Evolutionary conservation across 257 asterid species (phyloP), one percentile per base, ranked within the genome.

Genomic region (Solanum sejunctum): DNA sequence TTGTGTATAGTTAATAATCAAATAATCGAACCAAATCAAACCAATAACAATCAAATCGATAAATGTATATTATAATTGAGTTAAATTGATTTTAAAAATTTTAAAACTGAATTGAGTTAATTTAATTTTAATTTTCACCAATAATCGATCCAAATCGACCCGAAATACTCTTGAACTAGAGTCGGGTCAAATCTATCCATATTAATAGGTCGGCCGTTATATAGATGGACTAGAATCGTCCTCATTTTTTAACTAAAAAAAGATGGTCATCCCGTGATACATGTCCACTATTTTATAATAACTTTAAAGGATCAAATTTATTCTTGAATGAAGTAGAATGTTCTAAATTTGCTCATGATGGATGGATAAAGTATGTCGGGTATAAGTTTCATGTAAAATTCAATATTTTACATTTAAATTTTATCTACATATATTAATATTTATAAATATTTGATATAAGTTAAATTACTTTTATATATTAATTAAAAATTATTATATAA

Each of bases 391-490:
- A 9, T 20, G 11, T 4, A 2, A 2, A 60, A 60, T 10, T n/a
- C 0, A n/a, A 0, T 10, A 60, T 4, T 0, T 60, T 60, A n/a
- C n/a, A 5, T 1, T 60, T 6, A n/a, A n/a, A 60, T 60, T 10
- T 0, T 60, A 60, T n/a, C 8, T 58, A 58, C 20, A 0, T 58
- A 58, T 57, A 57, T 2, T 56, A 20, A 57, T 57, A 57, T 57
- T 18, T 57, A 3, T 58, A 58, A 20, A 58, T 58, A 58, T n/a
- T 58, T n/a, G 12, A 20, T 3, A 12, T 57, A 26, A 58, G n/a
- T 11, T 1, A 0, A 58, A 58, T 20, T n/a, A 58, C 10, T 10
- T 20, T 60, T 0, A 12, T 4, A n/a, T 60, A 60, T n/a, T n/a
- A 60, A 60, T n/a, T n/a, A 1, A 11, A 47, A 47, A 8, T 8